phyloP scores from a whole-genome alignment of 1,139 yeast species.

The Diutina catenulata region DNA sequence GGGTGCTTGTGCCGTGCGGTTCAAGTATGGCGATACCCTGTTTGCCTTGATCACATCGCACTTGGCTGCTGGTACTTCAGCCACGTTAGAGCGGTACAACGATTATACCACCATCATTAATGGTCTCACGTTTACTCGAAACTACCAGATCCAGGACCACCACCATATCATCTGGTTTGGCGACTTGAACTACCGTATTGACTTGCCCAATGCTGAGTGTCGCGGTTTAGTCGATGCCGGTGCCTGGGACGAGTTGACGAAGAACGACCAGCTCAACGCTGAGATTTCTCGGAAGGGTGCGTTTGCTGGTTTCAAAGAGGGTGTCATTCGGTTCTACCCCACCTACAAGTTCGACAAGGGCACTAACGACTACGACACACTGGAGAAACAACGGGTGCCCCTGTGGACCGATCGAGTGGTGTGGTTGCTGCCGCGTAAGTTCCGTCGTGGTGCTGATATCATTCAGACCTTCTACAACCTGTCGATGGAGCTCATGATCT shows the following conservation, averaged over 20 bases:
- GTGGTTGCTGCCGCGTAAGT: constrained; percentile 1
- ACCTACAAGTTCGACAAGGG: constrained; percentile 92
- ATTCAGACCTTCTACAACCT: constrained; percentile 29
- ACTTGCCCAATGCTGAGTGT: constrained; percentile 58
- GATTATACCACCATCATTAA: constrained; percentile 70
- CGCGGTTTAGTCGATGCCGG: constrained; percentile 38
- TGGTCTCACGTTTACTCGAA: constrained; percentile 69
- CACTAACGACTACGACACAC: constrained; percentile 71
- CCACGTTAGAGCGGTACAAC: constrained; percentile 70
- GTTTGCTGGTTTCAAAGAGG: constrained; percentile 60
- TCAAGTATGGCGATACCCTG: constrained; percentile 64
- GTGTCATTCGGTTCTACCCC: constrained; percentile 68
- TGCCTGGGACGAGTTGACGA: constrained; percentile 44
- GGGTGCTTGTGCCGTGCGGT: constrained; percentile 84
- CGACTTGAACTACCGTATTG: constrained; percentile 80
- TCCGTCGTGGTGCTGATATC: background rate
- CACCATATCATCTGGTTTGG: constrained; percentile 90
- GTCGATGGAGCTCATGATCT: constrained; percentile 42
- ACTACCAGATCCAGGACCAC: constrained; percentile 60
- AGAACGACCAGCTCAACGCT: constrained; percentile 62
- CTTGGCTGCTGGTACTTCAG: constrained; percentile 82
- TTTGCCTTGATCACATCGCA: constrained; percentile 85
- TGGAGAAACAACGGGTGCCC: constrained; percentile 83
- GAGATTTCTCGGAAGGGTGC: constrained; percentile 59
- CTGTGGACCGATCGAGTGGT: constrained; percentile 83